Evolutionary conservation across 2,329 filamentous ascomycete species (phyloP).

Genomic region (Magnaporthiopsis rhizophila): DNA sequence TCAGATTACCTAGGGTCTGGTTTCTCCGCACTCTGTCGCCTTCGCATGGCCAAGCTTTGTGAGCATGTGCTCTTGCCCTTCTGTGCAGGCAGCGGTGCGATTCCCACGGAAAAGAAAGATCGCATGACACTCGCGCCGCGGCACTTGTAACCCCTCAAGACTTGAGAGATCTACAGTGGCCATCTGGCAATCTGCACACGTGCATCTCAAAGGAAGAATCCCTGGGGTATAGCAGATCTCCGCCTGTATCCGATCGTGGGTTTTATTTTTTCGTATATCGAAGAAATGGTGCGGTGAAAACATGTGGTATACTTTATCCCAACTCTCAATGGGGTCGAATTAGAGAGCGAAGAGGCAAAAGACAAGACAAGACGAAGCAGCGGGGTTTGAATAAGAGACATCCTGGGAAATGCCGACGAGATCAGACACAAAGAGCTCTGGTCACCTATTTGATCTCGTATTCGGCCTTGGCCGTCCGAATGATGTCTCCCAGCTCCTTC

Average conservation of each 20-base stretch:
- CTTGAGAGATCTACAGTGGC: background rate
- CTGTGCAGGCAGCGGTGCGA: background rate
- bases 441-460: constrained; percentile 11
- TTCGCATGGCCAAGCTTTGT: background rate
- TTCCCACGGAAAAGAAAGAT: no score
- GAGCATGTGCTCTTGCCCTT: background rate
- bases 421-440: background rate
- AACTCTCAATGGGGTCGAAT: background rate
- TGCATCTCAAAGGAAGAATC: no score
- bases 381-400: background rate
- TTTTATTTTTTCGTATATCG: background rate
- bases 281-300: background rate
- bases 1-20: no score
- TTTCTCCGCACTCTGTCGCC: no score
- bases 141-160: background rate
- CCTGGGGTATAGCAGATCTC: no score
- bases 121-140: no score
- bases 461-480: constrained; percentile 23
- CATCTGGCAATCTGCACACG: no score
- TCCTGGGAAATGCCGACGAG: constrained; percentile 1
- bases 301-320: background rate
- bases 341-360: no score
- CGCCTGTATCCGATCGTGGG: no score
- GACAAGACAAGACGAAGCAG: no score
- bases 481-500: constrained; percentile 36